phyloP scores from a whole-genome alignment of 305 asterid genomes.

The Fraxinus floribunda region DNA sequence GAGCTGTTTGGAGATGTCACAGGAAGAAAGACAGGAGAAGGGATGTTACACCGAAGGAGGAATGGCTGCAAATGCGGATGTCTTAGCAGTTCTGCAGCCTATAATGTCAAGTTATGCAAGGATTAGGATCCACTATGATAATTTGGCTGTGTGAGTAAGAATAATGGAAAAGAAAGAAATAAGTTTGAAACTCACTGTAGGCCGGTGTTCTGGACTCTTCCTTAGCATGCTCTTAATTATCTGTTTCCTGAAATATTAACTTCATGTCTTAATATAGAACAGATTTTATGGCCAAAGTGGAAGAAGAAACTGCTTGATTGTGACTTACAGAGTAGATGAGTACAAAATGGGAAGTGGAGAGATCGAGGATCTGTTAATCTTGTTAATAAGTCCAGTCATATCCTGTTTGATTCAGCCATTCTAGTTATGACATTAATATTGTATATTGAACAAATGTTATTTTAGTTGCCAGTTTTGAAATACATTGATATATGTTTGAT shows the following conservation, averaged over 20 bases:
- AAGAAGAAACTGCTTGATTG: not conserved
- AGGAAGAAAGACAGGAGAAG: constrained; percentile 81
- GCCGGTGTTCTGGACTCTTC: constrained; percentile 90
- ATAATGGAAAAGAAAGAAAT: not conserved
- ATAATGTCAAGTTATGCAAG: not conserved
- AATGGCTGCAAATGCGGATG: constrained; percentile 88
- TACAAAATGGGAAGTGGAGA: constrained; percentile 90
- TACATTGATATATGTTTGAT: not conserved
- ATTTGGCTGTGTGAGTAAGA: not conserved
- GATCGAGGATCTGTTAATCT: constrained; percentile 76
- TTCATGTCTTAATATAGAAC: not conserved
- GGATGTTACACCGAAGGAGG: constrained; percentile 73
- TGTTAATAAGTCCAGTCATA: constrained; percentile 89
- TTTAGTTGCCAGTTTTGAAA: not conserved
- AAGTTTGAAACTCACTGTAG: constrained; percentile 59
- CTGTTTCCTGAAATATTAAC: constrained; percentile 67
- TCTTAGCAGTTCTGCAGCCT: constrained; percentile 95
- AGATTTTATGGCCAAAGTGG: not conserved
- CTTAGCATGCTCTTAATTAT: constrained; percentile 92
- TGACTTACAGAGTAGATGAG: constrained; percentile 81
- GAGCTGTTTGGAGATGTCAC: constrained; percentile 52
- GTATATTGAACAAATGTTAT: not conserved
- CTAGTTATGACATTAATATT: constrained; percentile 7
- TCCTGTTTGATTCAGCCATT: constrained; percentile 47
- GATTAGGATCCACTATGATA: constrained; percentile 17